Base-by-base conservation (phyloP, 768 basidiomycete genomes). In the Podaxis rugospora region DNA sequence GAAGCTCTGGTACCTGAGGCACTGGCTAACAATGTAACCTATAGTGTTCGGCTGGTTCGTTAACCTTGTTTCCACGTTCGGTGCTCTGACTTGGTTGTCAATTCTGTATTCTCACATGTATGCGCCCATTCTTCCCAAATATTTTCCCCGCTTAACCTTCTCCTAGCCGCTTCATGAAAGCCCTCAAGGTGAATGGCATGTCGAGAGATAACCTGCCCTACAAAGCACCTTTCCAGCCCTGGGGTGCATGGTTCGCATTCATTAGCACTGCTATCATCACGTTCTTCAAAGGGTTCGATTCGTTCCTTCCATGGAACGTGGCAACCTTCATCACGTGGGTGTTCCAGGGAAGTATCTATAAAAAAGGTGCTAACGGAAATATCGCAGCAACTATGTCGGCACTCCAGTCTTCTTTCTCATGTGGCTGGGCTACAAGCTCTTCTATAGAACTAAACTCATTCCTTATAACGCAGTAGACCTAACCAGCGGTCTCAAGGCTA, bases 311-410 rank as follows among this genome's bases (percentile, higher is more conserved):
- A 25, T 87, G 81, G 72, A 78, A 72, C 63, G 70, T 71, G 11
- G 81, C 82, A 65, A 86, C 78, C 55, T 88, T 88, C 63, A 73
- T 90, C 65, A 88, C 87, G 74, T 86, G 68, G 67, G 82, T 72
- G 28, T 57, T 32, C 44, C 32, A 4, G 32, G n/a, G 23, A 14
- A 3, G 10, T 39, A 14, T 47, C 27, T 5, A 6, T 42, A 32
- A 39, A 13, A 2, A 37, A 5, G 27, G 21, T 21, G 35, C 36
- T 47, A 37, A 28, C 14, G 13, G 58, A 46, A 13, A 32, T 63
- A 65, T 55, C 65, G 59, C 75, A 77, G 78, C 67, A 78, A 71
- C 62, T 80, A 80, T 66, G 74, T 80, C 53, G 78, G 70, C 25
- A 68, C 81, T 42, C 80, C 79, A 0, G 64, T 75, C 5, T 80